phyloP scores from a whole-genome alignment of 495 filamentous ascomycete genomes.

The Clavariopsis aquatica region DNA sequence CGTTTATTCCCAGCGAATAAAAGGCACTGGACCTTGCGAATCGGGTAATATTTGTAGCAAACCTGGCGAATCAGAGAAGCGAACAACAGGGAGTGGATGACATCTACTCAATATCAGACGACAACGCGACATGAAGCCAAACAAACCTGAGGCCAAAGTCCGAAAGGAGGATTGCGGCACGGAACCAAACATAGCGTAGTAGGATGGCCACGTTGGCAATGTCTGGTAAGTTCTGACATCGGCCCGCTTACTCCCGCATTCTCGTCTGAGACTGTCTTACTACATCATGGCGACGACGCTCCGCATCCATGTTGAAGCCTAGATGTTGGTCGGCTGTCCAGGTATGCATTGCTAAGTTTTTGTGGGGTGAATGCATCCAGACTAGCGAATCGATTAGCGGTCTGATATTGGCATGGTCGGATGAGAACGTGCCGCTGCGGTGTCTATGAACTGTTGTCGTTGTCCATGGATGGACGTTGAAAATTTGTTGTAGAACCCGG shows the following conservation, averaged over 20 bases:
- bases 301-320: not conserved
- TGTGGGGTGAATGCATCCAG: not conserved
- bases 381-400: not conserved
- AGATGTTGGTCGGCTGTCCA: not conserved
- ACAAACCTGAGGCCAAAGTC: not conserved
- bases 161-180: constrained; percentile 9
- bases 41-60: not conserved
- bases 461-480: not conserved
- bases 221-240: not conserved
- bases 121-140: constrained; percentile 8
- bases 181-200: not conserved
- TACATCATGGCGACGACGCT: not conserved
- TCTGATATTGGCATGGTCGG: not conserved
- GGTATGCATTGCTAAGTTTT: not conserved
- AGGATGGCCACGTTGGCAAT: constrained; percentile 17
- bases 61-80: constrained; percentile 12
- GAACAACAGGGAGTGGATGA: not conserved
- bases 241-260: not conserved
- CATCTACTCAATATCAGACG: constrained; percentile 21
- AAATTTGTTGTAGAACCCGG: not conserved
- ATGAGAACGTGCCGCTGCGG: constrained; percentile 7
- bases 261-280: not conserved
- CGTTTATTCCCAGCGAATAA: constrained; percentile 30
- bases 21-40: not conserved
- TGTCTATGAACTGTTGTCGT: not conserved